phyloP scores from a whole-genome alignment of 495 filamentous ascomycete species.

The Lichenothelia convexa region DNA sequence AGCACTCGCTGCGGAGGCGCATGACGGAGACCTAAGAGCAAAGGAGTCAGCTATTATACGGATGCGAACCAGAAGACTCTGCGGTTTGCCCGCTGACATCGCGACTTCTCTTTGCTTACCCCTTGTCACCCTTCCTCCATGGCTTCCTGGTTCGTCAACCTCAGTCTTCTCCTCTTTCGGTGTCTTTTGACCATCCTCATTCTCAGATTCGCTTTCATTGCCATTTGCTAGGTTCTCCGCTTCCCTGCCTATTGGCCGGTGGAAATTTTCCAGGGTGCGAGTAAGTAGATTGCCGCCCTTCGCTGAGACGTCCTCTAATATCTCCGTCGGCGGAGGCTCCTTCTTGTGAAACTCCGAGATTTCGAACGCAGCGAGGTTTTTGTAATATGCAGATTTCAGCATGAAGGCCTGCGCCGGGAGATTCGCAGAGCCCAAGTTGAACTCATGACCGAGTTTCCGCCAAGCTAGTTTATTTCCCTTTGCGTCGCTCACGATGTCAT shows the following conservation, averaged over 20 bases:
- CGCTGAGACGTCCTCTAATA: constrained; percentile 56
- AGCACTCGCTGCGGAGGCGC: constrained; percentile 59
- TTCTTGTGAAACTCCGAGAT: constrained; percentile 50
- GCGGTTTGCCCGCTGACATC: background rate
- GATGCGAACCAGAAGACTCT: too few species aligned
- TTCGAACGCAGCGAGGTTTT: constrained; percentile 69
- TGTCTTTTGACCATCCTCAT: constrained; percentile 38
- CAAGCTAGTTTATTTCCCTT: constrained; percentile 64
- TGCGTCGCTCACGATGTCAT: constrained; percentile 45
- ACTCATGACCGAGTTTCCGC: constrained; percentile 49
- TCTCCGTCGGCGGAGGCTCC: constrained; percentile 65
- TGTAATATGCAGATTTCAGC: constrained; percentile 68
- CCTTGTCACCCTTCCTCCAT: constrained; percentile 40
- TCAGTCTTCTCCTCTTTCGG: constrained; percentile 41
- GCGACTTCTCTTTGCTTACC: constrained; percentile 18
- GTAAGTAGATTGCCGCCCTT: constrained; percentile 58
- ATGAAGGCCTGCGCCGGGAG: constrained; percentile 55
- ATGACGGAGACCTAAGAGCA: constrained; percentile 50
- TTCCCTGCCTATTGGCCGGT: constrained; percentile 21
- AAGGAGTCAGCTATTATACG: too few species aligned
- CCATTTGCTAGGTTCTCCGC: constrained; percentile 17
- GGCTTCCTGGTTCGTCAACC: constrained; percentile 39
- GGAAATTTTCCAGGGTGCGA: constrained; percentile 59
- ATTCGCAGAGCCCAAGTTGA: constrained; percentile 42
- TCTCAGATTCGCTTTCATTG: constrained; percentile 26